phyloP scores from a whole-genome alignment of 768 basidiomycete species.

The Kwoniella dejecticola region DNA sequence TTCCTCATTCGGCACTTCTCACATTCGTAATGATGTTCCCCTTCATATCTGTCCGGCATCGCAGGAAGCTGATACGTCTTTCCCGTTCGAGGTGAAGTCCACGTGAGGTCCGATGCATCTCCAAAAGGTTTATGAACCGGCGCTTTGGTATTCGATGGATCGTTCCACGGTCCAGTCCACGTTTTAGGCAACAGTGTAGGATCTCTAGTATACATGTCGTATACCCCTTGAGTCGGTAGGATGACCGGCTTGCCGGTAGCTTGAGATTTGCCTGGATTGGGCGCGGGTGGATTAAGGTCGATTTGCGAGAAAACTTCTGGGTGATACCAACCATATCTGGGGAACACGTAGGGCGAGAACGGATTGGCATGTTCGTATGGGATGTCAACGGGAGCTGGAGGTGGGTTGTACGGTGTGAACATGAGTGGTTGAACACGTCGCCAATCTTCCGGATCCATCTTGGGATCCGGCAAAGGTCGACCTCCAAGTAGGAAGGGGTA shows the following conservation, averaged over 20 bases:
- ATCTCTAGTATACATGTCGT: neutral
- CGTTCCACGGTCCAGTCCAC: neutral
- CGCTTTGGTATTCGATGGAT: neutral
- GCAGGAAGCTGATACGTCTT: slow-evolving; percentile 3
- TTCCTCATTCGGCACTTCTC: neutral
- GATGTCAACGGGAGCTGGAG: neutral
- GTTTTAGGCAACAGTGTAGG: neutral
- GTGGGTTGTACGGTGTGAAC: neutral
- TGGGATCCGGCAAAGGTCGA: slow-evolving; percentile 3
- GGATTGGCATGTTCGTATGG: slow-evolving; percentile 3
- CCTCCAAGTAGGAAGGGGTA: neutral
- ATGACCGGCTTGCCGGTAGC: neutral
- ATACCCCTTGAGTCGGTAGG: neutral
- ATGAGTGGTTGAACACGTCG: neutral
- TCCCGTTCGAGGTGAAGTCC: slow-evolving; percentile 4
- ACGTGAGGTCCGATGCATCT: neutral
- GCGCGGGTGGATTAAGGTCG: neutral
- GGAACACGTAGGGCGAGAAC: neutral
- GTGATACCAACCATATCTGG: neutral
- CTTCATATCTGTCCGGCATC: neutral
- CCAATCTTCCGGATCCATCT: neutral
- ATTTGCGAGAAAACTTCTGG: neutral
- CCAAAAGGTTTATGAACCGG: slow-evolving; percentile 12
- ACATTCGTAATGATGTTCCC: neutral
- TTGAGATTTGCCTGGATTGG: neutral